These are phyloP conservation scores for Trichophaea hybrida DNA, from an alignment of 2,329 filamentous ascomycete species.

Conservation along the genomic window DNA sequence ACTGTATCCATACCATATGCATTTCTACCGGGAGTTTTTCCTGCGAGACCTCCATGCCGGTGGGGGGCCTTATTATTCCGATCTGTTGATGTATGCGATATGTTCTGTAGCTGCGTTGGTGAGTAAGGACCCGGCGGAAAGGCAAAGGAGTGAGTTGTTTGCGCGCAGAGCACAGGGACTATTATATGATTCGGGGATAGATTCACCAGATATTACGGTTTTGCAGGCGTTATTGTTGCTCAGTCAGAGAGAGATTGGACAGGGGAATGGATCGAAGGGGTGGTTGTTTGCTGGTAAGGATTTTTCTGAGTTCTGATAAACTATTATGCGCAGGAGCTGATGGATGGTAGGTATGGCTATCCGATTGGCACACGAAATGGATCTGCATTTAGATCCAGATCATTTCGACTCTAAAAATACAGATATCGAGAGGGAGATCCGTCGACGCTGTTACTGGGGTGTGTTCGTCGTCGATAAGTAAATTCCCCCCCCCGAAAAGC, in stretches of 20 bases:
- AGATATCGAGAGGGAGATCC: background rate
- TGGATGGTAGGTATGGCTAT: background rate
- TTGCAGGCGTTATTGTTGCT: background rate
- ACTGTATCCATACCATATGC: constrained; percentile 4
- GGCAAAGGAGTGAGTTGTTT: constrained; percentile 1
- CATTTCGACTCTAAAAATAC: background rate
- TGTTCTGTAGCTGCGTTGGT: background rate
- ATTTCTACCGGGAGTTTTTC: constrained; percentile 1
- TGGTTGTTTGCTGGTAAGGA: constrained; percentile 2
- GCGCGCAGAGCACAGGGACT: background rate
- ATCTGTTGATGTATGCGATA: constrained; percentile 3
- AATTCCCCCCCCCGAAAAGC: background rate
- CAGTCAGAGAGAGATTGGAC: constrained; percentile 1
- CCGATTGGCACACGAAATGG: constrained; percentile 1
- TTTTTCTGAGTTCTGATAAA: background rate
- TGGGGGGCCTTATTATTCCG: constrained; percentile 1
- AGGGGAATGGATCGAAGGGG: constrained; percentile 1
- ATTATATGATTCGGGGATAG: background rate
- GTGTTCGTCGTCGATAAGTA: background rate
- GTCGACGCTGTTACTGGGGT: constrained; percentile 1
- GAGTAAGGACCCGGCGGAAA: background rate
- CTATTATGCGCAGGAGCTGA: background rate
- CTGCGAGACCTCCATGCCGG: background rate
- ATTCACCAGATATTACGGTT: constrained; percentile 1
- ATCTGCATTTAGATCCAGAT: background rate